Base-by-base conservation (phyloP, 345 rosid genomes). In the Salix caprea region DNA sequence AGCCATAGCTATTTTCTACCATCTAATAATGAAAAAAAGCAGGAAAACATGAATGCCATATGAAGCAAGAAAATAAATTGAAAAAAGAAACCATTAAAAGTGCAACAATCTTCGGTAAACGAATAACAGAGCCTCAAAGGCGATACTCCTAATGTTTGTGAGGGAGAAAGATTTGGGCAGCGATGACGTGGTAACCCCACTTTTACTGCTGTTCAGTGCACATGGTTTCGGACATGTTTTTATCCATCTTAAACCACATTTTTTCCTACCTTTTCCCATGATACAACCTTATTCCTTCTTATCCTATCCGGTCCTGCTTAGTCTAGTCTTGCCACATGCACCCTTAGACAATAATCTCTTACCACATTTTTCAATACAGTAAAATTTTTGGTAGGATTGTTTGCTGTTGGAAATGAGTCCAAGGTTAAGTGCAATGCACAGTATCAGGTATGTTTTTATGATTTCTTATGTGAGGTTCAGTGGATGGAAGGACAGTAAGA, bases 1-100 rank as follows among this genome's bases (percentile, higher is more conserved):
- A 87, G 74, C 92, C 91, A 70, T 88, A 93, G 74, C 86, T 84
- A 76, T 78, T 89, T 7, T 92, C 95, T 24, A 87, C 85, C 79
- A 85, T 85, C 99, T 93, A 75, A 67, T 64, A 74, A 46, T 23
- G 75, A 71, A 54, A 42, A 52, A 24, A 66, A 30, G 36, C 13
- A 21, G 52, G 69, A 36, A 32, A 68, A 75, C 23, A 75, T 67
- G 12, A 82, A 65, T 30, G 36, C 23, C 32, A 72, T 24, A 64
- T 19, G 16, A 70, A 46, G 62, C 37, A 74, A 21, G 44, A 24
- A 7, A 46, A 34, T 21, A 70, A 70, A 74, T 26, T 2, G 34
- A 52, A 30, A 23, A 58, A 3, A 6, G 67, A 60, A 28, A 26
- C 18, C 50, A 19, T n/a, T 23, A 15, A 0, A 70, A n/a, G 50